Evolutionary conservation across 208 protist genomes (phyloP), one percentile per base, ranked within the genome.

Genomic region (Zelonia costaricensis): DNA sequence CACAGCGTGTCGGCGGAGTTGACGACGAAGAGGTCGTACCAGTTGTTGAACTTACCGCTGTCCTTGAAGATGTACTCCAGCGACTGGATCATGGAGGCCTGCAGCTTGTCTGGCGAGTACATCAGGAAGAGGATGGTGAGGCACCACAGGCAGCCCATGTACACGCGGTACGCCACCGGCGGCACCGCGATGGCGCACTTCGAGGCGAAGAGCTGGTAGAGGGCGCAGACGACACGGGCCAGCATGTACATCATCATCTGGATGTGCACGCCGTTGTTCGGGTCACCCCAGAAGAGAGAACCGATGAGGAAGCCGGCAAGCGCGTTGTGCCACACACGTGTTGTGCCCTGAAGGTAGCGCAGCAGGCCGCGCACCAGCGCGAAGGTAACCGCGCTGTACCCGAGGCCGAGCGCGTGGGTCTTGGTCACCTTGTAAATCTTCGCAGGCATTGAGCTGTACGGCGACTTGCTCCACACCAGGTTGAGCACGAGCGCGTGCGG

Each of bases 201-300:
- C 30, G 43, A 72, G 28, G 76, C 63, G n/a, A 80, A 46, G 28
- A 92, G 68, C 28, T 82, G 76, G 35, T 82, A 85, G 6, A 83
- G 36, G 2, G 69, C 85, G 42, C 76, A 90, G 25, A 93, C 22
- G 23, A 91, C 40, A 51, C 91, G 84, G 5, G 88, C 79, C 2
- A 97, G 63, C 45, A 95, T 88, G 76, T 97, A 97, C 84, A 97
- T 91, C 65, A 84, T 91, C 83, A 97, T 93, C 73, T 97, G 91
- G 57, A 88, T 68, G 51, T 91, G 81, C 18, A 97, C 81, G 1
- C 55, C 57, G 49, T 78, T 83, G 55, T 73, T 81, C 51, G 67
- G 25, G 52, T 93, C 78, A 2, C 85, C 82, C 88, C 91, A 97
- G 61, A 82, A 88, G 48, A 75, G 40, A 33, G 16, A 63, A 6